Evolutionary conservation across 2,329 filamentous ascomycete genomes (phyloP).

Genomic region (Hirsutella rhossiliensis): DNA sequence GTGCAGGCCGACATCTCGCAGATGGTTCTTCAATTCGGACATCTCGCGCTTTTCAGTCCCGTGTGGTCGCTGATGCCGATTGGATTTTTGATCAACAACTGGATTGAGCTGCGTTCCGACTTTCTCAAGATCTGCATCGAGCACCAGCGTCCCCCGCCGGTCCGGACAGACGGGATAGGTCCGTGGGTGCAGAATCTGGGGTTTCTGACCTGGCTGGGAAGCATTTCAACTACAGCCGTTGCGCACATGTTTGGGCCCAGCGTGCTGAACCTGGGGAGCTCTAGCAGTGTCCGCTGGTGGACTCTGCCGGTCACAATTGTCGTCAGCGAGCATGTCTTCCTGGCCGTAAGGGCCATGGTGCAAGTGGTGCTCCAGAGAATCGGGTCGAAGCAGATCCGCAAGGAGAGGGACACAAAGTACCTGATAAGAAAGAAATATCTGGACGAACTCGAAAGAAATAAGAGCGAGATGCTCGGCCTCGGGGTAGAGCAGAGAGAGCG

Average conservation of each 20-base stretch:
- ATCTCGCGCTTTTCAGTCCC: constrained; percentile 60
- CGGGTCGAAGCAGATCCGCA: constrained; percentile 27
- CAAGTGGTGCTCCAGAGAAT: constrained; percentile 22
- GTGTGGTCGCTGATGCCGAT: constrained; percentile 65
- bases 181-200: constrained; percentile 59
- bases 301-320: constrained; percentile 59
- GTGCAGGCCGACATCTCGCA: constrained; percentile 63
- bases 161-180: constrained; percentile 60
- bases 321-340: constrained; percentile 60
- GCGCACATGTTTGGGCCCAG: constrained; percentile 57
- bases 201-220: constrained; percentile 61
- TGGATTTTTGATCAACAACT: constrained; percentile 65
- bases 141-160: constrained; percentile 57
- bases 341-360: constrained; percentile 39
- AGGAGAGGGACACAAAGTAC: constrained; percentile 26
- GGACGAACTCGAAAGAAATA: constrained; percentile 27
- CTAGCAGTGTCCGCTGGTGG: constrained; percentile 46
- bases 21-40: constrained; percentile 63
- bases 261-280: constrained; percentile 24
- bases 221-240: constrained; percentile 58
- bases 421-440: constrained; percentile 22
- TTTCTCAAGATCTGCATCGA: constrained; percentile 67
- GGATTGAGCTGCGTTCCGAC: constrained; percentile 65
- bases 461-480: constrained; percentile 18
- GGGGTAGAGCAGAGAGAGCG: constrained; percentile 23